A percentile compares a stretch with the other conserved stretches of the same genome.
phyloP scores from a whole-genome alignment of 805 yeast genomes.

The Candida saitoana region DNA sequence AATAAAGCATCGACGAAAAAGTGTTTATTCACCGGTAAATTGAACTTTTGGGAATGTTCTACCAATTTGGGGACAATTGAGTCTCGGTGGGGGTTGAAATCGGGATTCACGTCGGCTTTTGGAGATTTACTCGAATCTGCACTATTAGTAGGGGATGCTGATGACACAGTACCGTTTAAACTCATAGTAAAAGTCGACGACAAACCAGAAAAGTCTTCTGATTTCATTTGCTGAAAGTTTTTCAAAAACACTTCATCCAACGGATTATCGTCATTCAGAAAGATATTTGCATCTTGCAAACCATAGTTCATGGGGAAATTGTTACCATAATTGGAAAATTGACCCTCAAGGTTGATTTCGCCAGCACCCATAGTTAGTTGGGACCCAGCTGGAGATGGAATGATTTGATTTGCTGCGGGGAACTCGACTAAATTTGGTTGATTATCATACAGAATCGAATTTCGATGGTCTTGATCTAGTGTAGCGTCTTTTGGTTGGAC shows the following conservation, averaged over 20 bases:
- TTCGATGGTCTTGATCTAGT: neutral
- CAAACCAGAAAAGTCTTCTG: neutral
- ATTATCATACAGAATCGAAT: neutral
- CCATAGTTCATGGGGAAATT: conserved; percentile 15
- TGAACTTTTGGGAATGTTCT: conserved; percentile 19
- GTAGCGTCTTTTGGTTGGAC: neutral
- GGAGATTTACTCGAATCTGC: conserved; percentile 16
- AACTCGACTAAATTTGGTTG: neutral
- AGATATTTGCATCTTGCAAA: conserved; percentile 35
- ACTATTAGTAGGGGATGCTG: conserved; percentile 33
- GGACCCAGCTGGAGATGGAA: conserved; percentile 12
- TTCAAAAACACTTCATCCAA: conserved; percentile 31
- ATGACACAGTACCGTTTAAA: conserved; percentile 9
- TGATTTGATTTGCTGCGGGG: conserved; percentile 1
- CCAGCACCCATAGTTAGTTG: conserved; percentile 6
- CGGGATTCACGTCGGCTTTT: conserved; percentile 4
- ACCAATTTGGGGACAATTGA: conserved; percentile 13
- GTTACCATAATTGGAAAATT: conserved; percentile 1
- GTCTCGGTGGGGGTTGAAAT: neutral
- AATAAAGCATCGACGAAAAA: conserved; percentile 35
- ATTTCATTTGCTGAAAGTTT: conserved; percentile 4
- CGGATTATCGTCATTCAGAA: conserved; percentile 35
- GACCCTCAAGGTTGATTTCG: neutral
- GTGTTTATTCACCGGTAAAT: conserved; percentile 28
- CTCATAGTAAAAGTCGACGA: neutral